Conservation (phyloP, 345 rosid genomes). For the Nasturtium officinale region DNA sequence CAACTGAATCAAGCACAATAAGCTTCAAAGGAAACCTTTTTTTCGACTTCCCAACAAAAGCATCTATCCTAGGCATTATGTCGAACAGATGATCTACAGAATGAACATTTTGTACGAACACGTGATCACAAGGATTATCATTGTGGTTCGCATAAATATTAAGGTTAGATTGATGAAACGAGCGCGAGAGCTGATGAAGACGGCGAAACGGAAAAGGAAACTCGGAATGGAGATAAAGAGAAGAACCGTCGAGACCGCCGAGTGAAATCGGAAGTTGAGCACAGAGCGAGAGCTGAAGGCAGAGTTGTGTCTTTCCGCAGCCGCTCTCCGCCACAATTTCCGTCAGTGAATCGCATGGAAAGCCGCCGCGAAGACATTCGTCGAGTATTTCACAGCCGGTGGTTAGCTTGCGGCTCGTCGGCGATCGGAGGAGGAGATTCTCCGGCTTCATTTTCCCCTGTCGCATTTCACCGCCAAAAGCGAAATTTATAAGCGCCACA, state of each 20-base stretch:
- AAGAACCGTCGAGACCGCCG: slow-evolving; percentile 75
- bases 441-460: slow-evolving; percentile 48
- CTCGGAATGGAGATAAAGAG: slow-evolving; percentile 77
- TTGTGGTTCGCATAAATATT: slow-evolving; percentile 27
- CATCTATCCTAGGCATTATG: slow-evolving; percentile 61
- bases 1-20: slow-evolving; percentile 80
- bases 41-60: slow-evolving; percentile 48
- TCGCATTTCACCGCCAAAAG: slow-evolving; percentile 35
- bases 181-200: slow-evolving; percentile 59
- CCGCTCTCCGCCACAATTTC: slow-evolving; percentile 88
- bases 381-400: slow-evolving; percentile 72
- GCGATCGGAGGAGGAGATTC: slow-evolving; percentile 42
- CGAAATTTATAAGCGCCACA: slow-evolving; percentile 23
- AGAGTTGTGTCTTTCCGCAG: slow-evolving; percentile 83
- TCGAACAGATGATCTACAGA: slow-evolving; percentile 75
- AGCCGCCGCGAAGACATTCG: slow-evolving; percentile 65
- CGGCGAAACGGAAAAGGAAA: slow-evolving; percentile 81
- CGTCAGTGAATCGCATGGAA: slow-evolving; percentile 75
- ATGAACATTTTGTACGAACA: slow-evolving; percentile 64
- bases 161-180: slow-evolving; percentile 48
- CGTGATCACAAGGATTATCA: slow-evolving; percentile 58
- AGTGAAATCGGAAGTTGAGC: slow-evolving; percentile 74
- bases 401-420: slow-evolving; percentile 52
- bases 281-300: slow-evolving; percentile 78
- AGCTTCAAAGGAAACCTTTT: slow-evolving; percentile 61